Evolutionary conservation across 305 asterid species (phyloP).

Genomic region (Ajuga reptans): DNA sequence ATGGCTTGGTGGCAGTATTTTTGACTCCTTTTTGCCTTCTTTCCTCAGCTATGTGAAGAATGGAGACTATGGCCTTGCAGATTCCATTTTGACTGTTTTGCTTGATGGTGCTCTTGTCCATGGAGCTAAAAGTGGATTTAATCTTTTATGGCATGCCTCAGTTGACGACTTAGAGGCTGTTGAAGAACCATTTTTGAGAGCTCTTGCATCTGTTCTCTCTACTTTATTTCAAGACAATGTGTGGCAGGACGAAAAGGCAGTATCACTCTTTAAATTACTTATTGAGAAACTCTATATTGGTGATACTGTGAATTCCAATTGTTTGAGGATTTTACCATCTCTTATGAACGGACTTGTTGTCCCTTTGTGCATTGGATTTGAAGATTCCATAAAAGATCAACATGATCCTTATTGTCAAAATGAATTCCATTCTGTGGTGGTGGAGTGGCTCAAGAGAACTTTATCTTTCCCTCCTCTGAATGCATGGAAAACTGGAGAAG

Average conservation of each 20-base stretch:
- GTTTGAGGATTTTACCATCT: slow-evolving; percentile 73
- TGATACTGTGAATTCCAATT: slow-evolving; percentile 52
- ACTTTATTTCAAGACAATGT: slow-evolving; percentile 45
- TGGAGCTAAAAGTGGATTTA: slow-evolving; percentile 48
- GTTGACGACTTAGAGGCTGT: slow-evolving; percentile 52
- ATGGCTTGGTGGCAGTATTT: slow-evolving; percentile 79
- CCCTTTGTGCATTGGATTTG: slow-evolving; percentile 47
- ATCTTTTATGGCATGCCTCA: slow-evolving; percentile 54
- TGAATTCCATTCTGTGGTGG: slow-evolving; percentile 46
- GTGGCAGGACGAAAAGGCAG: slow-evolving; percentile 72
- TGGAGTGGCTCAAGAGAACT: slow-evolving; percentile 70
- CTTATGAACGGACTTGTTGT: slow-evolving; percentile 55
- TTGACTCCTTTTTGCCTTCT: slow-evolving; percentile 60
- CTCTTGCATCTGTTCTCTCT: slow-evolving; percentile 50
- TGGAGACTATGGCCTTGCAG: slow-evolving; percentile 41
- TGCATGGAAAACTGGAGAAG: slow-evolving; percentile 81
- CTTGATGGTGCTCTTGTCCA: slow-evolving; percentile 88
- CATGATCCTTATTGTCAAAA: slow-evolving; percentile 37
- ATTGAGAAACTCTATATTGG: slow-evolving; percentile 62
- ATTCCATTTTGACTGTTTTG: slow-evolving; percentile 58
- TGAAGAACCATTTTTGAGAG: slow-evolving; percentile 79
- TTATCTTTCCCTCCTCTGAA: slow-evolving; percentile 63
- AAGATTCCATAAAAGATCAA: slow-evolving; percentile 28
- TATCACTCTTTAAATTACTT: slow-evolving; percentile 45
- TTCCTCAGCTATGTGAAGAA: slow-evolving; percentile 43